Conservation (phyloP, 2,329 filamentous ascomycete species). For the Sclerotinia minor region DNA sequence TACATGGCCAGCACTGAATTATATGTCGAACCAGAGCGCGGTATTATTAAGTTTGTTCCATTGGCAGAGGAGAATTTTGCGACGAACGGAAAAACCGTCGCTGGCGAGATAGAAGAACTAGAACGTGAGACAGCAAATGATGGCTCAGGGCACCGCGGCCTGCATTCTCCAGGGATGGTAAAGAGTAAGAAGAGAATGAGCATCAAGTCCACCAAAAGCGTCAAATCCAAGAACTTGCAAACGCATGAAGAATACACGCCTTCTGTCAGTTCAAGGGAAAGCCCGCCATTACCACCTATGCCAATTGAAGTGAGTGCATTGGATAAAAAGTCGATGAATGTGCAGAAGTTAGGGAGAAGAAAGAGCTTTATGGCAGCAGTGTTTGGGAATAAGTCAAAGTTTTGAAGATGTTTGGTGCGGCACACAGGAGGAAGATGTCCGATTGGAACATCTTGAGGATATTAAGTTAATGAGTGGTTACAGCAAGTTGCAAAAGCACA, state of each 20-base stretch:
- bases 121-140: slow-evolving; percentile 32
- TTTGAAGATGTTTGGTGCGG: neutral
- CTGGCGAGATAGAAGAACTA: slow-evolving; percentile 63
- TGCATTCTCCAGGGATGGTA: slow-evolving; percentile 28
- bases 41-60: slow-evolving; percentile 70
- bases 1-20: slow-evolving; percentile 68
- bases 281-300: slow-evolving; percentile 35
- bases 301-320: slow-evolving; percentile 30
- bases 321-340: slow-evolving; percentile 36
- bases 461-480: neutral
- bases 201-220: slow-evolving; percentile 42
- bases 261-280: slow-evolving; percentile 26
- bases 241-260: slow-evolving; percentile 36
- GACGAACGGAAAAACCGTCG: slow-evolving; percentile 67
- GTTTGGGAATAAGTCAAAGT: slow-evolving; percentile 42
- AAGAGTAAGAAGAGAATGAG: slow-evolving; percentile 43
- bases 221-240: slow-evolving; percentile 32
- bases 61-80: slow-evolving; percentile 72
- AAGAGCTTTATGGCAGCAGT: slow-evolving; percentile 52
- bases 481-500: neutral
- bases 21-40: slow-evolving; percentile 63
- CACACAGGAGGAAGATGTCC: neutral
- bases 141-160: slow-evolving; percentile 28
- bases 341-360: slow-evolving; percentile 43
- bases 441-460: neutral